A percentile compares a stretch with the other conserved stretches of the same genome.
Evolutionary conservation across 805 yeast genomes (phyloP).

Genomic region (Saturnispora besseyi): DNA sequence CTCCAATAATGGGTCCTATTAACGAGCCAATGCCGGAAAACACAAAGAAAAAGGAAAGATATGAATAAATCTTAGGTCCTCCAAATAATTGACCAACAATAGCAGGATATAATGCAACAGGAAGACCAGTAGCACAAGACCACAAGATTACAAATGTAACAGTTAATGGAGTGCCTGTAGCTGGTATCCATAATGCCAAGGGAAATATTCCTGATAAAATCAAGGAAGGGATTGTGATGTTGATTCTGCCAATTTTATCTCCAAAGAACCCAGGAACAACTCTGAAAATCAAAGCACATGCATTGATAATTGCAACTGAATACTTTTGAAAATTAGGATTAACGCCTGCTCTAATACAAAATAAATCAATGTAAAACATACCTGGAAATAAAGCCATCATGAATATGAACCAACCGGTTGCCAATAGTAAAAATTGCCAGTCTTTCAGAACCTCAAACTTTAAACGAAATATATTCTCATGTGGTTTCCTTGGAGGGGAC

Average conservation of each 20-base stretch:
- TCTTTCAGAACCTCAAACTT: constrained; percentile 33
- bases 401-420: constrained; percentile 31
- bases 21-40: constrained; percentile 25
- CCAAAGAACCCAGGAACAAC: constrained; percentile 42
- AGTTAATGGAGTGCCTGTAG: constrained; percentile 32
- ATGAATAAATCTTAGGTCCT: constrained; percentile 23
- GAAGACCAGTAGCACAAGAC: constrained; percentile 30
- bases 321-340: constrained; percentile 40
- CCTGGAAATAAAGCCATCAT: constrained; percentile 32
- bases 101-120: constrained; percentile 29
- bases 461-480: constrained; percentile 26
- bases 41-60: constrained; percentile 25
- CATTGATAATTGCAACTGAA: constrained; percentile 32
- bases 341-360: constrained; percentile 44
- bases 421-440: constrained; percentile 30
- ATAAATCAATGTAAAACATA: constrained; percentile 47
- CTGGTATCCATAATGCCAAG: constrained; percentile 42
- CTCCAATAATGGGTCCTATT: constrained; percentile 30
- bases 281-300: constrained; percentile 43
- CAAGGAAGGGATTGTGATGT: constrained; percentile 27
- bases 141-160: constrained; percentile 28
- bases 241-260: constrained; percentile 36
- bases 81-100: constrained; percentile 28
- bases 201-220: constrained; percentile 30
- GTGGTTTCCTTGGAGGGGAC: constrained; percentile 30